phyloP scores from a whole-genome alignment of 2,329 filamentous ascomycete genomes.

The Xylaria multiplex region DNA sequence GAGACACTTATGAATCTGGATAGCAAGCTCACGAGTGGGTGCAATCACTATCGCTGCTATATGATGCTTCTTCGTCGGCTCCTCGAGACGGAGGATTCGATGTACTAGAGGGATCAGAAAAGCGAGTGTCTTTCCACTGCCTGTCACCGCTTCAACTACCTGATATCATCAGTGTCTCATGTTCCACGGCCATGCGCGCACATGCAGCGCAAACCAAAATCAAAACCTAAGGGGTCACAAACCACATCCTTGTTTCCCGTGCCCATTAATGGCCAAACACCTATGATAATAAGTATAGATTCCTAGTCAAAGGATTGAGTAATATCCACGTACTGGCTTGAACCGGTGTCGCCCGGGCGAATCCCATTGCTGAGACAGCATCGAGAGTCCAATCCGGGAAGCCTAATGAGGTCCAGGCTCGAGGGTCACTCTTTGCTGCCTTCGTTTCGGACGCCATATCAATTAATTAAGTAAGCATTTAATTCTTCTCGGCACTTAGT shows the following conservation, averaged over 20 bases:
- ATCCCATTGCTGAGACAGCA: slow-evolving; percentile 85
- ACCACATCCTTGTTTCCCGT: slow-evolving; percentile 47
- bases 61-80: slow-evolving; percentile 88
- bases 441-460: slow-evolving; percentile 50
- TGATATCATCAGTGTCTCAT: slow-evolving; percentile 26
- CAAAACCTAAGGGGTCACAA: slow-evolving; percentile 23
- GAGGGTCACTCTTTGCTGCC: slow-evolving; percentile 56
- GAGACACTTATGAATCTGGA: slow-evolving; percentile 87
- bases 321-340: slow-evolving; percentile 71
- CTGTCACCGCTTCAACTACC: slow-evolving; percentile 76
- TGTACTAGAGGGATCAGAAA: slow-evolving; percentile 79
- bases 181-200: not conserved
- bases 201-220: not conserved
- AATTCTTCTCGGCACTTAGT: not conserved
- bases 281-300: slow-evolving; percentile 23
- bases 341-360: slow-evolving; percentile 90
- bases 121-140: slow-evolving; percentile 88
- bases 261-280: slow-evolving; percentile 84
- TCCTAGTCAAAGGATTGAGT: not conserved
- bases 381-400: slow-evolving; percentile 87
- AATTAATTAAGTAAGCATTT: not conserved
- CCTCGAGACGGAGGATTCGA: slow-evolving; percentile 80
- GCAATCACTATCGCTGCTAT: slow-evolving; percentile 91
- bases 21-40: slow-evolving; percentile 90
- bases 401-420: slow-evolving; percentile 74